Conservation (phyloP, 2,329 filamentous ascomycete species). For the Volutella citrinella region DNA sequence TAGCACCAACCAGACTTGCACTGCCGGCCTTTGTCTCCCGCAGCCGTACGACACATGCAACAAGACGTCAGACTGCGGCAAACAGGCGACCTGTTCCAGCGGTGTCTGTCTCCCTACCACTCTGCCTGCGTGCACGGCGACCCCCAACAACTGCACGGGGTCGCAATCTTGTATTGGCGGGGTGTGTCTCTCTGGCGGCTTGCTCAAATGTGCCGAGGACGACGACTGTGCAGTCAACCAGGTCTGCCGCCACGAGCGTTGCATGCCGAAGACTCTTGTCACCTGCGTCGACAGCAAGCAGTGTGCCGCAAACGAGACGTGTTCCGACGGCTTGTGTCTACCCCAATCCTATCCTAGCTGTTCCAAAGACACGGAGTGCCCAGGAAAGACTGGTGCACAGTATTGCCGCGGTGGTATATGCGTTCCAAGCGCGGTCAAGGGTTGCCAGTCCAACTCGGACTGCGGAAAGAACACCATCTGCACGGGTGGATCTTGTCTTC, state of each 20-base stretch:
- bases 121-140: background rate
- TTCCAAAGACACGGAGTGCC: too few species aligned
- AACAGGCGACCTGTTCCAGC: background rate
- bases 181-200: background rate
- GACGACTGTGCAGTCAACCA: background rate
- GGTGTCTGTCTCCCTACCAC: constrained; percentile 2
- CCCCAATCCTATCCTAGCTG: too few species aligned
- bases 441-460: too few species aligned
- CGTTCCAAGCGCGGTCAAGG: too few species aligned
- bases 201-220: background rate
- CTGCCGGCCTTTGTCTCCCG: constrained; percentile 1
- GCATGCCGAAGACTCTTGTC: constrained; percentile 1
- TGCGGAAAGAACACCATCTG: too few species aligned
- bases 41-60: background rate
- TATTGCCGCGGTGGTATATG: too few species aligned
- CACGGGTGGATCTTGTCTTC: background rate
- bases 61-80: background rate
- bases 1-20: constrained; percentile 3
- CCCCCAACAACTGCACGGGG: background rate
- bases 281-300: background rate
- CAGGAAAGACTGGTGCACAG: too few species aligned
- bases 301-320: constrained; percentile 1
- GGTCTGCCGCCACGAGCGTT: too few species aligned
- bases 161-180: background rate
- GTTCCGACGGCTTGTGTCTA: background rate